These are phyloP conservation scores for Prunus padus DNA, from an alignment of 306 rosid genomes.

Conservation along the genomic window DNA sequence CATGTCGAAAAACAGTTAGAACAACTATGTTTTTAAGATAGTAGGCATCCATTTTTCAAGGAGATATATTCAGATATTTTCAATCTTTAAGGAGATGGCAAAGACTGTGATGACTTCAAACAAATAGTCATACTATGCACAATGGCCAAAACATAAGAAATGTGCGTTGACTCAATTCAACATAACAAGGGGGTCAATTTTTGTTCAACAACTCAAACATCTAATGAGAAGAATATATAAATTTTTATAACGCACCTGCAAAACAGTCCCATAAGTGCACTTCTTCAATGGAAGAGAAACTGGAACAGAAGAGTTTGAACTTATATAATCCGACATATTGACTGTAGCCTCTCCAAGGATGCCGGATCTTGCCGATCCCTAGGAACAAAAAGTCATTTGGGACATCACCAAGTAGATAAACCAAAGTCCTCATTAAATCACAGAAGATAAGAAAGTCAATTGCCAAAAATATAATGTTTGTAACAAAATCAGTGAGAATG, in stretches of 20 bases:
- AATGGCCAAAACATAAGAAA: not conserved
- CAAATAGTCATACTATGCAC: not conserved
- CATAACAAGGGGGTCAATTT: not conserved
- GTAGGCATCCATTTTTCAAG: not conserved
- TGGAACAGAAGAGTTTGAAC: slow-evolving; percentile 29
- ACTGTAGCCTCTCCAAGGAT: slow-evolving; percentile 48
- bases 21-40: not conserved
- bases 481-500: not conserved
- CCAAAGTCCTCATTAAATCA: not conserved
- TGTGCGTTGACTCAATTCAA: not conserved
- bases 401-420: not conserved
- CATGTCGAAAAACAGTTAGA: not conserved
- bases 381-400: not conserved
- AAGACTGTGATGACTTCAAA: not conserved
- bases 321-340: slow-evolving; percentile 35
- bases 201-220: not conserved
- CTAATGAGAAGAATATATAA: not conserved
- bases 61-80: not conserved
- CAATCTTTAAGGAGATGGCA: not conserved
- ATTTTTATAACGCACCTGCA: slow-evolving; percentile 28
- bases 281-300: slow-evolving; percentile 38
- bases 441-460: not conserved
- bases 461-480: not conserved
- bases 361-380: slow-evolving; percentile 47
- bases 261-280: slow-evolving; percentile 37